phyloP scores from a whole-genome alignment of 1,284 basidiomycete genomes.

The Ceratobasidium sp. region DNA sequence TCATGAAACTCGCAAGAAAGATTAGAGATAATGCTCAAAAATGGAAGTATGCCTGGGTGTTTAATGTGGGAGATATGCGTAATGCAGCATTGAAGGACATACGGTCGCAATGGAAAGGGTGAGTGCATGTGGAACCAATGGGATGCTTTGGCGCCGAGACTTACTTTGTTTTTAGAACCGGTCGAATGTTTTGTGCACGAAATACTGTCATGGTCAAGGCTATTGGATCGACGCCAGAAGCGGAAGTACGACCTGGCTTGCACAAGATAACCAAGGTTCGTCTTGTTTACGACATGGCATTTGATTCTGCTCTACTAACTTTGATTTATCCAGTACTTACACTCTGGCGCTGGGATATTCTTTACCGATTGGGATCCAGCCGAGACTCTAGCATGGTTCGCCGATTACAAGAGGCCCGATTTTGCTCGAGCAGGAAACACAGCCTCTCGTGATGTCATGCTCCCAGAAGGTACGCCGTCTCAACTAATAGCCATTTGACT shows the following conservation, averaged over 20 bases:
- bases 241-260: constrained; percentile 84
- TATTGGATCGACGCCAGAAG: constrained; percentile 86
- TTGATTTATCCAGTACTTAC: constrained; percentile 11
- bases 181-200: constrained; percentile 92
- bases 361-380: constrained; percentile 88
- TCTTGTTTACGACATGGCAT: not conserved
- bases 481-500: not conserved
- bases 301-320: constrained; percentile 14
- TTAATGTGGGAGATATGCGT: constrained; percentile 93
- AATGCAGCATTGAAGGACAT: constrained; percentile 95
- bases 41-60: constrained; percentile 95
- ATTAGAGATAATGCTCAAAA: constrained; percentile 80
- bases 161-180: constrained; percentile 61
- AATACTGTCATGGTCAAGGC: constrained; percentile 96
- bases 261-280: constrained; percentile 80
- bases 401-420: constrained; percentile 86
- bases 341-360: constrained; percentile 74
- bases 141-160: not conserved
- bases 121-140: constrained; percentile 48
- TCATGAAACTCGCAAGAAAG: constrained; percentile 51
- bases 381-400: constrained; percentile 95
- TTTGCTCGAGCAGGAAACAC: constrained; percentile 89
- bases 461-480: constrained; percentile 64
- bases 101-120: constrained; percentile 93
- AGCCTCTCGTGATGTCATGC: constrained; percentile 75